phyloP scores from a whole-genome alignment of 2,329 filamentous ascomycete species.

The Ophiostoma fasciatum region DNA sequence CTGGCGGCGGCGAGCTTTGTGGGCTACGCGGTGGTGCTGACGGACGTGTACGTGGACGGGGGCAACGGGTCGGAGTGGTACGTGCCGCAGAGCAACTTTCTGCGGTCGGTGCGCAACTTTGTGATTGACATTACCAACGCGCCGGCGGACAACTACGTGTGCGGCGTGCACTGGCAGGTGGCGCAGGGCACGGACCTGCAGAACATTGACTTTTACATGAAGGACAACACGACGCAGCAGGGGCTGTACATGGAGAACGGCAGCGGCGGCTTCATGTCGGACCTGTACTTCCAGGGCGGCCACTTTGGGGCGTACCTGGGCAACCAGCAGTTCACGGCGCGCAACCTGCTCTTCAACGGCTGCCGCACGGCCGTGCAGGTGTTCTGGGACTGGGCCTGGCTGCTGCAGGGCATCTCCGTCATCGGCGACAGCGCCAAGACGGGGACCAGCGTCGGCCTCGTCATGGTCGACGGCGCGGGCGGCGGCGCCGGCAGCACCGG shows the following conservation, averaged over 20 bases:
- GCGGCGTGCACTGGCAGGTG: conserved; percentile 57
- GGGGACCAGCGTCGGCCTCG: neutral
- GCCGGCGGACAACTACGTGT: conserved; percentile 24
- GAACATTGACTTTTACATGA: conserved; percentile 43
- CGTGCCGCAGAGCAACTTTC: conserved; percentile 37
- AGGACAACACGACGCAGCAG: conserved; percentile 26
- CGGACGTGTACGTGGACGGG: conserved; percentile 26
- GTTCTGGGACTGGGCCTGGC: conserved; percentile 65
- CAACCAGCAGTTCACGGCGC: conserved; percentile 55
- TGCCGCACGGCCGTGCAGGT: conserved; percentile 52
- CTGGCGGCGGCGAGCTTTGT: conserved; percentile 36
- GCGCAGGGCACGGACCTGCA: conserved; percentile 47
- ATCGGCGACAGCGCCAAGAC: neutral
- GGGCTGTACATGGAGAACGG: conserved; percentile 36
- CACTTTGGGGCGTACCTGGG: conserved; percentile 35
- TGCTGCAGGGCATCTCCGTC: conserved; percentile 46
- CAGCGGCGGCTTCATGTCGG: conserved; percentile 23
- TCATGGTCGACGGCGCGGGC: neutral
- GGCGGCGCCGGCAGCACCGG: neutral
- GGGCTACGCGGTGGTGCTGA: conserved; percentile 33
- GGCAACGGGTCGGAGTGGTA: neutral
- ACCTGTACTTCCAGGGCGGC: conserved; percentile 55
- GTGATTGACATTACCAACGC: conserved; percentile 42
- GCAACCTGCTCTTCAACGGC: conserved; percentile 49
- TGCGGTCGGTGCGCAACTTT: conserved; percentile 43